Percentiles rank a stretch among this genome's conserved stretches.
phyloP scores from a whole-genome alignment of 352 stramenopile species.

The Phytopythium cucurbitacearum region DNA sequence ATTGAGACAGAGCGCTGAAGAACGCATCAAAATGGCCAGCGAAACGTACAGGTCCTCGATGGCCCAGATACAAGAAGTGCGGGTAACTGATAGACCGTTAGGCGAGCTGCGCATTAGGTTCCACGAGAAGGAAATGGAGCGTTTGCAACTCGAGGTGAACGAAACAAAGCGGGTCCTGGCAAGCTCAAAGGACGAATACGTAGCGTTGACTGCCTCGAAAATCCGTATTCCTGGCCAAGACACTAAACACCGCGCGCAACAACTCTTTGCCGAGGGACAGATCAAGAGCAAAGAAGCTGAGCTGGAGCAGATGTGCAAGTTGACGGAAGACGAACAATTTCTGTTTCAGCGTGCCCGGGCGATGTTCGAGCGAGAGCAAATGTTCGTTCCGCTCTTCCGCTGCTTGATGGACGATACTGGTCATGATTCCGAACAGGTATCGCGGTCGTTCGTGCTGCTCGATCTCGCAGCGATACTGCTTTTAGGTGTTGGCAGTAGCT shows the following conservation, averaged over 20 bases:
- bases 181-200: constrained; percentile 63
- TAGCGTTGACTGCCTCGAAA: constrained; percentile 48
- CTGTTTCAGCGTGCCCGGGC: constrained; percentile 57
- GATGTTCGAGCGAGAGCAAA: constrained; percentile 47
- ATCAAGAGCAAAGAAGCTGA: constrained; percentile 60
- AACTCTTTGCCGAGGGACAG: constrained; percentile 73
- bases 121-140: constrained; percentile 52
- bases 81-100: constrained; percentile 36
- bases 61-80: constrained; percentile 30
- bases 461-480: constrained; percentile 49
- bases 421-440: background rate
- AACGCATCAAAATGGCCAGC: constrained; percentile 35
- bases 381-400: constrained; percentile 62
- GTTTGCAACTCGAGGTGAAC: constrained; percentile 40
- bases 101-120: constrained; percentile 52
- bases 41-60: constrained; percentile 30
- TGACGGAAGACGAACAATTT: constrained; percentile 75
- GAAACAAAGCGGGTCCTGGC: constrained; percentile 36
- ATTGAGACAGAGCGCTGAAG: constrained; percentile 37
- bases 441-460: constrained; percentile 12
- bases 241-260: constrained; percentile 51
- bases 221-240: constrained; percentile 41
- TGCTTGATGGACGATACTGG: constrained; percentile 14
- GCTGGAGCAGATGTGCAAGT: constrained; percentile 37
- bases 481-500: constrained; percentile 37